phyloP scores from a whole-genome alignment of 768 basidiomycete species.

The Pulveroboletus ravenelii region DNA sequence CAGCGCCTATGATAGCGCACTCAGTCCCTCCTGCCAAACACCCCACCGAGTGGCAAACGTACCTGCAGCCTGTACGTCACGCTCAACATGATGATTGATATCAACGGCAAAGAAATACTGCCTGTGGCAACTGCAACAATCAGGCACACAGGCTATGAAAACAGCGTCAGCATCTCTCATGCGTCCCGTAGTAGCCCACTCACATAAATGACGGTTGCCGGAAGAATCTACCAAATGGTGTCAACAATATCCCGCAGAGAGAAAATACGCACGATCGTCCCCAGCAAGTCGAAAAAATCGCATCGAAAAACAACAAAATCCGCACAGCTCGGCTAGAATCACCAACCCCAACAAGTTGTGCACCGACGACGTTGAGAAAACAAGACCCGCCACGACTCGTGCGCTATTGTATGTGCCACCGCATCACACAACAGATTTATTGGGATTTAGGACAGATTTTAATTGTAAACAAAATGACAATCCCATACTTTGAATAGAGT shows the following conservation, averaged over 20 bases:
- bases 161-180: conserved; percentile 6
- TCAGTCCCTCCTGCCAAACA: background rate
- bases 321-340: conserved; percentile 81
- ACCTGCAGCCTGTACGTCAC: conserved; percentile 91
- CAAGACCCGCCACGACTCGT: conserved; percentile 81
- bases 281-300: conserved; percentile 86
- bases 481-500: too few relatives aligned
- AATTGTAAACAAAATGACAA: too few relatives aligned
- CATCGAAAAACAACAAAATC: conserved; percentile 98
- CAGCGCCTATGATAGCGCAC: conserved; percentile 48
- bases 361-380: conserved; percentile 92
- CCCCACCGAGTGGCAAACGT: conserved; percentile 4
- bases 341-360: conserved; percentile 91
- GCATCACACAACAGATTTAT: too few relatives aligned
- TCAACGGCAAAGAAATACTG: conserved; percentile 68
- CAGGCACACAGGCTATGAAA: conserved; percentile 68
- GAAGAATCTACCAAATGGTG: conserved; percentile 55
- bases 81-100: conserved; percentile 89
- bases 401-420: conserved; percentile 86
- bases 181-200: conserved; percentile 28
- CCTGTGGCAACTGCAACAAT: conserved; percentile 74
- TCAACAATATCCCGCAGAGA: background rate
- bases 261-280: conserved; percentile 66
- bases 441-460: too few relatives aligned
- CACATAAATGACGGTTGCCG: conserved; percentile 88